Evolutionary conservation across 2,329 filamentous ascomycete genomes (phyloP).

Genomic region (Pezicula carpinea): DNA sequence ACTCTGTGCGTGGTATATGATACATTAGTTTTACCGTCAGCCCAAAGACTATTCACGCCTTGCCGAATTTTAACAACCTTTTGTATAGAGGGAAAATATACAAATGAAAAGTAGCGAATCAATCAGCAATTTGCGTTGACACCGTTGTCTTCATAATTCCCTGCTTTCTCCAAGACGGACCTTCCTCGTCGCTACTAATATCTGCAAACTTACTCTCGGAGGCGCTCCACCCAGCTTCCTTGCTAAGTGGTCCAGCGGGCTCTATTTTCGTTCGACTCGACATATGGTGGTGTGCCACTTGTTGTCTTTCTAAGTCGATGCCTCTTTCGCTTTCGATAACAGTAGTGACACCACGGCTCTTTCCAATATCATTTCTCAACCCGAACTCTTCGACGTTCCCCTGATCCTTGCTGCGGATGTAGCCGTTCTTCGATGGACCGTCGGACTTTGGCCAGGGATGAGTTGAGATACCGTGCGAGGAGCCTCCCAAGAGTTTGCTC

Average conservation of each 20-base stretch:
- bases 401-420: slow-evolving; percentile 7
- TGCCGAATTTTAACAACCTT: too few relatives aligned
- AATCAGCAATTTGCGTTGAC: slow-evolving; percentile 5
- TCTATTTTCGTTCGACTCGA: slow-evolving; percentile 2
- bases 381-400: slow-evolving; percentile 9
- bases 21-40: too few relatives aligned
- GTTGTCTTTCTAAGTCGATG: not conserved
- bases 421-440: slow-evolving; percentile 1
- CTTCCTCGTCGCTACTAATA: slow-evolving; percentile 10
- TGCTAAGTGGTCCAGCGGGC: not conserved
- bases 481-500: slow-evolving; percentile 11
- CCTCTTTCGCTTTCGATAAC: slow-evolving; percentile 9
- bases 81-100: too few relatives aligned
- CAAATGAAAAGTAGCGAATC: too few relatives aligned
- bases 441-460: slow-evolving; percentile 6
- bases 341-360: slow-evolving; percentile 12
- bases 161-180: slow-evolving; percentile 1
- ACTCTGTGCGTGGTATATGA: too few relatives aligned
- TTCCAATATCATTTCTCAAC: slow-evolving; percentile 14
- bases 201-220: slow-evolving; percentile 11
- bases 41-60: too few relatives aligned
- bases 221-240: slow-evolving; percentile 5
- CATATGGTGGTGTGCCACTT: not conserved
- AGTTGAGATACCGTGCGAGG: not conserved
- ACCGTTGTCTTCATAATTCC: slow-evolving; percentile 15